Base-by-base conservation (phyloP, 148 eudicot species). In the Camellia sinensis region DNA sequence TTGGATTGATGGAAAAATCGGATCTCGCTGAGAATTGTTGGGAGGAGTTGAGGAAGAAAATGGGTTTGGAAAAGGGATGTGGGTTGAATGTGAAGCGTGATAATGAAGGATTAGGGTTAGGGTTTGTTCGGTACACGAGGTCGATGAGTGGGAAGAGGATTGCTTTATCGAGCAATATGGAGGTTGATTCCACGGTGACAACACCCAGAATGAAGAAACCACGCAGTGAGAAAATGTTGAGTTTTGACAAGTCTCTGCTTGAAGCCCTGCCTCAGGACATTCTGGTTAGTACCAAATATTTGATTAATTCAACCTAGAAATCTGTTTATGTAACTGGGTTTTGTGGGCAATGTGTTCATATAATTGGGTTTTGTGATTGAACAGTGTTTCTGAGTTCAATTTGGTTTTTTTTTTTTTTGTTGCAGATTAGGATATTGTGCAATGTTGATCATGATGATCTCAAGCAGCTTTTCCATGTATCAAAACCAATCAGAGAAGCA, bases 401-500 rank as follows among this genome's bases (percentile, higher is more conserved):
- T 50, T 76, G 57, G n/a, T n/a, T 48, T 21, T 72, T 75, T 19
- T 52, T 50, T 46, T 64, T 29, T 29, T 29, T 29, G 37, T n/a
- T n/a, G 43, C 97, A 93, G 97, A 85, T 91, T 67, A 90, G 84
- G 83, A 87, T 93, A 37, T n/a, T 91, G 41, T 91, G 97, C 62
- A 93, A 93, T 7, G 97, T 91, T 7, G 85, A 93, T 71, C 97
- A 93, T 75, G 92, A 89, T 43, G 95, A 92, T 82, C 87, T 93
- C 69, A 86, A 91, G 73, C 88, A 86, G 76, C 88, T 90, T 19
- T 84, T 83, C 72, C 61, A 71, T 60, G 97, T 90, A 43, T 93
- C 91, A 3, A 91, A 88, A 82, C 19, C 87, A 50, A 74, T 89
- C 22, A 82, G 87, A 56, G 92, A 87, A 52, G 92, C 91, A 77